Evolutionary conservation across 148 eudicot genomes (phyloP), one percentile per base, ranked within the genome.

Genomic region (Drosera capensis): DNA sequence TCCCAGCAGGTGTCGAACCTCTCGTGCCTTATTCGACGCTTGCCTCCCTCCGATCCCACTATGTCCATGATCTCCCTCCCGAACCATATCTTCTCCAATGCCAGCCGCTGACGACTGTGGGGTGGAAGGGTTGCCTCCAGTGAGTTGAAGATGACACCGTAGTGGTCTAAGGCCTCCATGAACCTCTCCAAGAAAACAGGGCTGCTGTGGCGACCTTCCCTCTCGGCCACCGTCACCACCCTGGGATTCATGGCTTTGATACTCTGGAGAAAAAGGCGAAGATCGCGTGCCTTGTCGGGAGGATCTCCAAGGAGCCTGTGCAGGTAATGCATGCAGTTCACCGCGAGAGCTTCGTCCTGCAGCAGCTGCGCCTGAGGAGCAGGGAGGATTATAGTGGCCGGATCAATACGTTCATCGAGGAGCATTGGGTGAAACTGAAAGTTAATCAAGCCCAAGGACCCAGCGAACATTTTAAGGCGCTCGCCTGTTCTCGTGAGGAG

Each of bases 111-210:
- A 17, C 50, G 48, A 62, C 94, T 88, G 2, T 26, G 64, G 2
- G 96, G 94, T 21, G 94, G 96, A 19, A 88, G 59, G 0, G 96
- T 88, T 8, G 92, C 96, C 46, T 88, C 94, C 29, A 88, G 57
- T 1, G 94, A 83, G 46, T 80, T 80, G 14, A 80, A 79, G 0
- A 83, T 40, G 2, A 86, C 86, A 2, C 71, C 52, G 29, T 88
- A 88, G 51, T 88, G 77, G 40, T 71, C 75, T 23, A 86, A 8
- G 0, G 79, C 90, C 61, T 71, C 88, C 20, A 29, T 44, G 28
- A 80, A 66, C 48, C 84, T 59, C 14, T 55, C 37, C 16, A 54
- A n/a, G 43, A 77, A 67, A 18, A 55, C 37, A 18, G 73, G 75
- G 55, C 68, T 75, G 57, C 67, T 79, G 65, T 87, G 96, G 26